Evolutionary conservation across 257 asterid genomes (phyloP), one percentile per base, ranked within the genome.

Genomic region (Solanum stenotomum): DNA sequence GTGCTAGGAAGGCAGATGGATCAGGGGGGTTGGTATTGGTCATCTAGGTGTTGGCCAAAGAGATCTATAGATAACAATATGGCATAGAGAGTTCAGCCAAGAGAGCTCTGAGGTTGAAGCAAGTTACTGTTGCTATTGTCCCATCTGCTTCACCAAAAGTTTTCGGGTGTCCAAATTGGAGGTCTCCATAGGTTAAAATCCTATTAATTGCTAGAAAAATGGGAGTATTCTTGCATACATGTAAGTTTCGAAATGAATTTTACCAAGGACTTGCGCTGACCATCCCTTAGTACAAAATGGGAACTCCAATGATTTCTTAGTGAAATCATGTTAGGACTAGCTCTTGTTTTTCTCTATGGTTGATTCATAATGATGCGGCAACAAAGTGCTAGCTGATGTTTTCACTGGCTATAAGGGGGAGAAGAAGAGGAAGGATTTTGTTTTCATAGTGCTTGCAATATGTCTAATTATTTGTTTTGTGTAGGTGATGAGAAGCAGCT

Each of bases 401-500:
- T 79, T 79, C 85, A 79, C 15, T 42, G 25, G 5, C 37, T 77
- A 7, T 23, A n/a, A 13, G 23, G n/a, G 63, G 84, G 16, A 40
- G 44, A 40, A 8, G 35, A 79, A 8, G 38, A 81, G 31, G 42
- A 18, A 46, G 42, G 29, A 46, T 46, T 79, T 81, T 81, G 85
- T 81, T 35, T 34, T 81, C 68, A 29, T 81, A 29, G 40, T 81
- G 70, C 29, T 81, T 81, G 40, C 29, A 27, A 15, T 79, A 15
- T 79, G 27, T 81, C 34, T 84, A 27, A 37, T 14, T 37, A 40
- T 88, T 87, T 46, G n/a, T 87, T 74, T 33, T 86, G 65, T 56
- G 86, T 93, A 97, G 99, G 98, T 96, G 91, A 97, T 97, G 93
- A 90, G 91, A 92, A 95, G 94, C 81, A 88, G 92, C 89, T 93